Conservation (phyloP, 2,329 filamentous ascomycete species). For the Ophiostoma australiae region DNA sequence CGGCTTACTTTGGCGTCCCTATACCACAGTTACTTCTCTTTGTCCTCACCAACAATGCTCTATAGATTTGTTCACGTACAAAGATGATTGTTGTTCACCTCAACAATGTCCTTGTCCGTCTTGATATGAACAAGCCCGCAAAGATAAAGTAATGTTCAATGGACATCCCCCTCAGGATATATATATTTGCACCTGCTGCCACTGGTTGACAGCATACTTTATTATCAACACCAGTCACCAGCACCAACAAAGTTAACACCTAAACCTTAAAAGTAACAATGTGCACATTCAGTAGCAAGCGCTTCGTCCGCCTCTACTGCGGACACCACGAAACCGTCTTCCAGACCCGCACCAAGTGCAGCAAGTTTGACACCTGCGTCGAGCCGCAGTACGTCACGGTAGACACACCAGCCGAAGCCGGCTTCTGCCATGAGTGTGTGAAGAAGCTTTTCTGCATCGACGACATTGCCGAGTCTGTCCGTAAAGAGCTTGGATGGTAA, state of each 20-base stretch:
- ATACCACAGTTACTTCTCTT: not conserved
- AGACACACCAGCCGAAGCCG: not conserved
- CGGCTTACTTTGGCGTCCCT: too few relatives aligned
- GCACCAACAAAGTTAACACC: not conserved
- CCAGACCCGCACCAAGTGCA: not conserved
- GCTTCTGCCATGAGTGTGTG: not conserved
- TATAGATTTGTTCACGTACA: not conserved
- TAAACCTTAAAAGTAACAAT: not conserved
- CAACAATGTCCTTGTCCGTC: not conserved
- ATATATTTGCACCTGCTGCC: not conserved
- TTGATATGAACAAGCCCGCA: not conserved
- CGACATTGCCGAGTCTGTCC: not conserved
- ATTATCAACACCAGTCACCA: not conserved
- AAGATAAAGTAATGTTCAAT: not conserved
- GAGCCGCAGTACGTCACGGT: not conserved
- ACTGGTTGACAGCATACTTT: not conserved
- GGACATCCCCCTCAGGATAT: not conserved
- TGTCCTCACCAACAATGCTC: not conserved
- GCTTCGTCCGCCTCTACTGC: not conserved
- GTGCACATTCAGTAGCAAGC: constrained; percentile 11
- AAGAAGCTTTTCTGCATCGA: not conserved
- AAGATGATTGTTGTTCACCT: not conserved
- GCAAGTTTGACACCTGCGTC: not conserved
- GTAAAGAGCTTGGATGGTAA: not conserved
- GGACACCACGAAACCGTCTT: not conserved